Base-by-base conservation (phyloP, 805 yeast genomes). In the Kodamaea kakaduensis region DNA sequence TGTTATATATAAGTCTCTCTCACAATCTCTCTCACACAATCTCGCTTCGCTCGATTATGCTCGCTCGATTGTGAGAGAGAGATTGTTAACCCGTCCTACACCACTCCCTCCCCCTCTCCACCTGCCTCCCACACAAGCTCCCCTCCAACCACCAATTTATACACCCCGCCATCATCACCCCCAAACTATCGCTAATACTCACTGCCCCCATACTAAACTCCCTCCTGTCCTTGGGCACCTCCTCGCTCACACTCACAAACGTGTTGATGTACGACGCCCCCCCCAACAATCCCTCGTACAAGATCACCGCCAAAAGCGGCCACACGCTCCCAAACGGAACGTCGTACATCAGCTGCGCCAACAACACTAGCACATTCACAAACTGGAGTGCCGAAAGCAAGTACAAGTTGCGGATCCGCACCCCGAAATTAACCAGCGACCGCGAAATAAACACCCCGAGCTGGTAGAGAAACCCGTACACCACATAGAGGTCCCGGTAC, bases 241-340 rank as follows among this genome's bases (percentile, higher is more conserved):
- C 56, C 40, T 86, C 94, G 23, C 82, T 71, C 1, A 89, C 89
- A 10, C 76, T 66, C 68, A 83, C 66, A 51, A 85, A 90, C 0
- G 97, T 89, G 53, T 90, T 89, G 35, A 87, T 93, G 54, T 90
- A 90, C 12, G 90, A 77, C 2, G 84, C 75, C 1, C 98, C 97
- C 1, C 97, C 98, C 8, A 90, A 67, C 14, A 93, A 67, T 0
- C 97, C 93, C 54, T 90, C 97, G 58, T 85, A 90, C 41, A 90
- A 75, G 5, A 87, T 72, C 19, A 89, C 55, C 0, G 70, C 6
- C 64, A 86, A 68, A 24, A 88, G 50, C 1, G 74, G 46, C 68
- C 81, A 84, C 2, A 90, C 73, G 24, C 62, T 70, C 2, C 81
- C 75, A 13, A 84, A 66, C 0, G 72, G 72, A 19, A 73, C 45